Evolutionary conservation across 164 flowering plant genomes (phyloP), one percentile per base, ranked within the genome.

Genomic region (Warburgia ugandensis): DNA sequence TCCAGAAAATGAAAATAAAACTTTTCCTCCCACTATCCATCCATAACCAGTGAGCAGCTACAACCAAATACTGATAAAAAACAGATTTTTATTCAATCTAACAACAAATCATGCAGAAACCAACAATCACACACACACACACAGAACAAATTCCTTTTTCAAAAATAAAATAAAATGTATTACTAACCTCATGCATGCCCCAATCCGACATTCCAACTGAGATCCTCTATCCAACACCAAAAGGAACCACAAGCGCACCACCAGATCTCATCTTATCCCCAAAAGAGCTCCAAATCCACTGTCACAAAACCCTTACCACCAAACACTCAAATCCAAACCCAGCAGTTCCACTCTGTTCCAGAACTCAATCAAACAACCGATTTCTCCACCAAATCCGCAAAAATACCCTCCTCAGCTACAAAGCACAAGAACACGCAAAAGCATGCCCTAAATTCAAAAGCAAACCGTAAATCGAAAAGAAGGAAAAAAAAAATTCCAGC

Each of bases 141-240:
- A 36, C 23, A 29, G 25, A 11, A 49, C 21, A 50, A 13, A 48
- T n/a, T n/a, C n/a, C n/a, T n/a, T n/a, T n/a, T n/a, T n/a, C n/a
- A 28, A 8, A 20, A 41, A 14, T 17, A 29, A 13, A 13, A 10
- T 35, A 35, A 14, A 31, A 39, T 53, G 22, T 23, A 1, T 16
- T 45, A 56, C 54, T 29, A n/a, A 65, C 68, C 48, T 59, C 64
- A 45, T 35, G 54, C 48, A 53, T 22, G 48, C 41, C 46, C 64
- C 59, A 65, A 43, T 59, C 60, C 22, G 64, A 36, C 64, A 59
- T 58, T n/a, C 26, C 44, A 55, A 54, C 56, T 27, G 37, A 63
- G 33, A 47, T 47, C 42, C 22, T 49, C 47, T 45, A 59, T 12
- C 55, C 44, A 3, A 36, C 43, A 41, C 44, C 21, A 19, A 48